Conservation (phyloP, 495 filamentous ascomycete species). For the Letharia columbiana region DNA sequence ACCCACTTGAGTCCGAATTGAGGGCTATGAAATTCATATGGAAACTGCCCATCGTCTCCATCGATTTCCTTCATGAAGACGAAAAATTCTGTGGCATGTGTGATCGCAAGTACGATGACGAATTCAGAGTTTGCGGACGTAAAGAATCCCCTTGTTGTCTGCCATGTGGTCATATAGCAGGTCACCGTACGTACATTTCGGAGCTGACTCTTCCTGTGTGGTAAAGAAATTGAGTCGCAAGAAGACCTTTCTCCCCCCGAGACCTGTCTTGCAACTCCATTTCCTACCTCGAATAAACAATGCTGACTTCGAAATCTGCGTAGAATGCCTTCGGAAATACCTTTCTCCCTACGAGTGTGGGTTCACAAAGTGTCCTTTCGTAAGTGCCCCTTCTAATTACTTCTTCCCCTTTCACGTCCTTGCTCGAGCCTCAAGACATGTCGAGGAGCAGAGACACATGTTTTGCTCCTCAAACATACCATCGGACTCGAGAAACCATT, state of each 20-base stretch:
- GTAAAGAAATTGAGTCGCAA: too few relatives aligned
- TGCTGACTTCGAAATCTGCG: too few relatives aligned
- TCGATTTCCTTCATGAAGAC: background rate
- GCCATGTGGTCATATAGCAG: background rate
- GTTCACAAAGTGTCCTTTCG: background rate
- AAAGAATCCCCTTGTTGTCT: background rate
- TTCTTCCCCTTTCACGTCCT: too few relatives aligned
- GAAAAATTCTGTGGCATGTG: background rate
- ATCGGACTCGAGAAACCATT: too few relatives aligned
- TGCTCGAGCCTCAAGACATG: too few relatives aligned
- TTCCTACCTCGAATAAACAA: too few relatives aligned
- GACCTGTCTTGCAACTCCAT: too few relatives aligned
- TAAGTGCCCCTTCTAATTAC: too few relatives aligned
- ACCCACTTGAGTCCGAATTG: background rate
- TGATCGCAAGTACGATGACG: background rate
- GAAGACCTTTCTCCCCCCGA: too few relatives aligned
- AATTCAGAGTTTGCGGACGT: background rate
- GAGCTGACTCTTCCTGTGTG: too few relatives aligned
- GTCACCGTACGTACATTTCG: background rate
- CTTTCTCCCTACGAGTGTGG: constrained; percentile 3
- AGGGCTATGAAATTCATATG: background rate
- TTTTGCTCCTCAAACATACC: too few relatives aligned
- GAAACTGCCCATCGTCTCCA: background rate
- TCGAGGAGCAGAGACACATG: too few relatives aligned
- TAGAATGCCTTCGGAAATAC: background rate